A percentile compares a stretch with the other conserved stretches of the same genome.
Conservation (phyloP, 352 stramenopile species). For the Phytophthora cactorum region DNA sequence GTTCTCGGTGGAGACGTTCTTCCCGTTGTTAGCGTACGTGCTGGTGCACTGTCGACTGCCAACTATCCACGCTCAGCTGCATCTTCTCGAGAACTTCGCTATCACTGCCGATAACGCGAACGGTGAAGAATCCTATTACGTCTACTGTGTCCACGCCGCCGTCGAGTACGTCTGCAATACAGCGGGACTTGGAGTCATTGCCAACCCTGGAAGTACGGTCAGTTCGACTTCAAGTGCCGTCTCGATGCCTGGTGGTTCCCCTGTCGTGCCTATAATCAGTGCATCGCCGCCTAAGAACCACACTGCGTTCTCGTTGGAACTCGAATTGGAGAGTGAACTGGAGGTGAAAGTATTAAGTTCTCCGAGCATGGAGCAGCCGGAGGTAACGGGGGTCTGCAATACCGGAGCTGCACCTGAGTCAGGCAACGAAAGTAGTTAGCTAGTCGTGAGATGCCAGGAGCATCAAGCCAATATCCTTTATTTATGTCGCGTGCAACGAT, state of each 20-base stretch:
- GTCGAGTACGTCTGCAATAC: conserved; percentile 89
- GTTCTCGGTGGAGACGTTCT: conserved; percentile 89
- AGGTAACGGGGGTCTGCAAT: conserved; percentile 1
- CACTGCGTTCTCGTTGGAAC: conserved; percentile 24
- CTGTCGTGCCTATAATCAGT: conserved; percentile 31
- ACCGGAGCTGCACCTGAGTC: conserved; percentile 3
- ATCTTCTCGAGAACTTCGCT: conserved; percentile 86
- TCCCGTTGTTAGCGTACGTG: conserved; percentile 84
- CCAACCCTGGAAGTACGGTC: conserved; percentile 6
- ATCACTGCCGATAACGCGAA: conserved; percentile 82
- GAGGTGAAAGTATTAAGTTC: conserved; percentile 17
- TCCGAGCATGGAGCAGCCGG: conserved; percentile 11
- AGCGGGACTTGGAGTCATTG: conserved; percentile 31
- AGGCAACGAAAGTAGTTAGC: conserved; percentile 24
- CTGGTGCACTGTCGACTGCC: conserved; percentile 76
- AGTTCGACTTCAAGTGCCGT: conserved; percentile 29
- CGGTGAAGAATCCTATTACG: conserved; percentile 90
- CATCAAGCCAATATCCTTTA: conserved; percentile 35
- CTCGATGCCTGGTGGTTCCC: conserved; percentile 24
- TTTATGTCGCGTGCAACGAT: conserved; percentile 37
- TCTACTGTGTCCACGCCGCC: conserved; percentile 87
- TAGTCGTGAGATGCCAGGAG: neutral
- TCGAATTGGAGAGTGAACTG: conserved; percentile 19
- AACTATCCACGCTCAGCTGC: conserved; percentile 79
- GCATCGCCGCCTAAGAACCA: conserved; percentile 18